phyloP scores from a whole-genome alignment of 83 land plant species.

The Picea engelmannii region DNA sequence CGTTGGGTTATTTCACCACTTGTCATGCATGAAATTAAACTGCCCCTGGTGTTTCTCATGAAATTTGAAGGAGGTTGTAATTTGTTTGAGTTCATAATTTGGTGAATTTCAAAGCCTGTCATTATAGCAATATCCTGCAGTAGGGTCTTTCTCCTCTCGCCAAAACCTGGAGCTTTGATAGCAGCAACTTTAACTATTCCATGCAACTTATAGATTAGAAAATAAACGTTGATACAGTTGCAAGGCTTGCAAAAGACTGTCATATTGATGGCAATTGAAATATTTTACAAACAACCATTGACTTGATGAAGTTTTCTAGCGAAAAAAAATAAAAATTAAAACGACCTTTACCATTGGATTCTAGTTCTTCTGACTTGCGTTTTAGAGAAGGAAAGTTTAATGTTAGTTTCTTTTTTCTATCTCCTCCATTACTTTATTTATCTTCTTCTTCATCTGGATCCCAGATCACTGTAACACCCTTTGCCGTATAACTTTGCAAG shows the following conservation, averaged over 20 bases:
- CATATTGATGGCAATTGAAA: background rate
- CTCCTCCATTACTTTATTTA: constrained; percentile 14
- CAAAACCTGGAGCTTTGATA: too few species aligned
- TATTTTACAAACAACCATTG: background rate
- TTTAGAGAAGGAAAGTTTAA: constrained; percentile 40
- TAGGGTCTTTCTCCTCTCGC: too few species aligned
- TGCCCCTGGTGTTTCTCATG: too few species aligned
- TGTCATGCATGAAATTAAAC: too few species aligned
- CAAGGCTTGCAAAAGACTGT: background rate
- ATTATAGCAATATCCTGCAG: too few species aligned
- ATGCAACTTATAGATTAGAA: too few species aligned
- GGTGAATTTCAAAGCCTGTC: too few species aligned
- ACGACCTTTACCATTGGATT: constrained; percentile 66
- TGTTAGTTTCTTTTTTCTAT: constrained; percentile 45
- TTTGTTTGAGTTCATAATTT: too few species aligned
- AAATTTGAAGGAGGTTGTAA: too few species aligned
- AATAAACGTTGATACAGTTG: too few species aligned
- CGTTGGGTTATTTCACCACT: too few species aligned
- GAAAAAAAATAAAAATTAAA: constrained; percentile 70
- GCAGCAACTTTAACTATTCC: too few species aligned
- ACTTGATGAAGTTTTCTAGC: constrained; percentile 64
- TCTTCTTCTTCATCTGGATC: constrained; percentile 59
- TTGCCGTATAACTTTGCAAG: constrained; percentile 74
- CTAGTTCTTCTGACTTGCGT: constrained; percentile 56
- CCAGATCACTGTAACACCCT: constrained; percentile 80